Conservation (phyloP, 208 protist genomes). For the Borovskyia barvae region DNA sequence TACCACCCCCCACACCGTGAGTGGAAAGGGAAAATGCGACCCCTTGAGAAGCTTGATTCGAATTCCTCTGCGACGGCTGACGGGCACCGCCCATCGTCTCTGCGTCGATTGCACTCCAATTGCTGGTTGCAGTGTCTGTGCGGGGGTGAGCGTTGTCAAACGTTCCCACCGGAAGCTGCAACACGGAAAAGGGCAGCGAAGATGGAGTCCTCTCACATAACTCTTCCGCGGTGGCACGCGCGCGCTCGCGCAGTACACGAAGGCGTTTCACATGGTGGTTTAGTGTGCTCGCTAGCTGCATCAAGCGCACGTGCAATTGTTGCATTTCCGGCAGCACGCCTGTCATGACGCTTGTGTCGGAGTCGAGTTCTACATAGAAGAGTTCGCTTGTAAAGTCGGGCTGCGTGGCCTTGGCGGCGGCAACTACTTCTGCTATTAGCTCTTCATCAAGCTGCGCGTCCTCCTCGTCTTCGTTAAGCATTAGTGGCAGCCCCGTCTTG, state of each 20-base stretch:
- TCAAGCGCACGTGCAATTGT: conserved; percentile 26
- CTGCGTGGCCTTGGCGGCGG: not conserved
- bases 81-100: too few relatives aligned
- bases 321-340: conserved; percentile 30
- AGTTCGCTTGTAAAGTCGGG: conserved; percentile 8
- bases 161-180: too few relatives aligned
- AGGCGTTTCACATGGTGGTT: conserved; percentile 12
- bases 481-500: not conserved
- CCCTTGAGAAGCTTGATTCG: too few relatives aligned
- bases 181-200: too few relatives aligned
- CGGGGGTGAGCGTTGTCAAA: too few relatives aligned
- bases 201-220: conserved; percentile 13
- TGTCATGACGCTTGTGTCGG: conserved; percentile 19
- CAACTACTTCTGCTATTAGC: not conserved
- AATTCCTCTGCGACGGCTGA: too few relatives aligned
- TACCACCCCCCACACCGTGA: too few relatives aligned
- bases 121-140: too few relatives aligned
- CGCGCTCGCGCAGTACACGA: conserved; percentile 18
- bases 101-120: too few relatives aligned
- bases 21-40: too few relatives aligned
- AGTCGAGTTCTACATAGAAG: conserved; percentile 29
- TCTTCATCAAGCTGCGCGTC: not conserved
- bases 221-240: conserved; percentile 7
- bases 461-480: not conserved
- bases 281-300: conserved; percentile 15